Base-by-base conservation (phyloP, 371 early-diverging fungal genomes). In the Rhizomucor miehei region DNA sequence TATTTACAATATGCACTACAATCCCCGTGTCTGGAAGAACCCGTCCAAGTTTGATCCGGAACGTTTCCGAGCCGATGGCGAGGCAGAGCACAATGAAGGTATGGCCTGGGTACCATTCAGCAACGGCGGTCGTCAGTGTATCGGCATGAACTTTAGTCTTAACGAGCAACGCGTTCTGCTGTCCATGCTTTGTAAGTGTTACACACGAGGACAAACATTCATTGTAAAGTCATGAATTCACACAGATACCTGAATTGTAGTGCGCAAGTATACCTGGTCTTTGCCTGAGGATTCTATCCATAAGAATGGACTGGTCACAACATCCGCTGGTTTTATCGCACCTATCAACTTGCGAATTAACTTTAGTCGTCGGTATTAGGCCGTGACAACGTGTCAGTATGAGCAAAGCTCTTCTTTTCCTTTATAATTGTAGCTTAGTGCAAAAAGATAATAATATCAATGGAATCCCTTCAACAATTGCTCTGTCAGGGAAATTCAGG, bases 71-170 rank as follows among this genome's bases (percentile, higher is more conserved):
- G 54, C 57, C 20, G 56, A 52, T 14, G 59, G 64, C 12, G 64
- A 59, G 44, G 52, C 47, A 14, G 52, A 63, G n/a, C 21, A 36
- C 9, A 44, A 49, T 8, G 62, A 50, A 2, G 44, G 57, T 35
- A 54, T 60, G 9, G 35, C 51, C 0, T 60, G 54, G 46, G 19
- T 50, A n/a, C 57, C 57, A 12, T 56, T 56, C 24, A 39, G 57
- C 21, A 51, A 20, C 23, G 51, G 51, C 1, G 17, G 29, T 16
- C 36, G 51, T 19, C 36, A 38, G 39, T 63, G 63, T 34, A 57
- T 57, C 13, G 63, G 63, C 11, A 56, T 53, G 57, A 62, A 62
- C 54, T 56, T 57, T n/a, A 57, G 57, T 37, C 20, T 62, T 21
- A 38, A 41, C 11, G 54, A 62, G 37, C 62, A 62, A 16, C 57